Conservation (phyloP, 495 filamentous ascomycete genomes). For the Sordaria brevicollis region DNA sequence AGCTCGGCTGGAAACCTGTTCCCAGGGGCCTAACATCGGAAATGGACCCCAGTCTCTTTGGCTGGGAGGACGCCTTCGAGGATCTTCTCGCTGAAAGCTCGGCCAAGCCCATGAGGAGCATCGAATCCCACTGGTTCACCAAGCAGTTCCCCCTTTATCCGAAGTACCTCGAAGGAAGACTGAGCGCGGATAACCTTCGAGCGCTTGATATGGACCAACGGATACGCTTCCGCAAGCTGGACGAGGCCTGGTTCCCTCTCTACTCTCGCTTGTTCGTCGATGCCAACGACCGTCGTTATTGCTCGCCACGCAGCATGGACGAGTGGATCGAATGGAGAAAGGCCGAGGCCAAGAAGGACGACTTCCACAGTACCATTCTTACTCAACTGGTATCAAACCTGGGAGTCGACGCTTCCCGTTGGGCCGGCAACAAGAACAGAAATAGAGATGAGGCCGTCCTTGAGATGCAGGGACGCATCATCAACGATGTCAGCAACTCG, state of each 20-base stretch:
- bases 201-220: constrained; percentile 2
- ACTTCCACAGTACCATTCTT: background rate
- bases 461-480: background rate
- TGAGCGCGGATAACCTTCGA: background rate
- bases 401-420: background rate
- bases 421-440: background rate
- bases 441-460: background rate
- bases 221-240: background rate
- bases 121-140: background rate
- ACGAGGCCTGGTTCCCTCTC: constrained; percentile 9
- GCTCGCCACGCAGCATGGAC: constrained; percentile 10
- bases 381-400: background rate
- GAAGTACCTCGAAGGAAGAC: background rate
- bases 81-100: constrained; percentile 25
- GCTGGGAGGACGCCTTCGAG: constrained; percentile 33
- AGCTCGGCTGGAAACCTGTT: constrained; percentile 15
- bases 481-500: background rate
- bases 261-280: background rate
- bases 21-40: constrained; percentile 15
- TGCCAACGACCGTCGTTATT: background rate
- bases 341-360: background rate
- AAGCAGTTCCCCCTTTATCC: constrained; percentile 1
- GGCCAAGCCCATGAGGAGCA: constrained; percentile 9
- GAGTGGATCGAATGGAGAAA: constrained; percentile 10
- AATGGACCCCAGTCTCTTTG: constrained; percentile 12